These are phyloP conservation scores for Tricholoma matsutake DNA, from an alignment of 768 basidiomycete species.

Conservation along the genomic window DNA sequence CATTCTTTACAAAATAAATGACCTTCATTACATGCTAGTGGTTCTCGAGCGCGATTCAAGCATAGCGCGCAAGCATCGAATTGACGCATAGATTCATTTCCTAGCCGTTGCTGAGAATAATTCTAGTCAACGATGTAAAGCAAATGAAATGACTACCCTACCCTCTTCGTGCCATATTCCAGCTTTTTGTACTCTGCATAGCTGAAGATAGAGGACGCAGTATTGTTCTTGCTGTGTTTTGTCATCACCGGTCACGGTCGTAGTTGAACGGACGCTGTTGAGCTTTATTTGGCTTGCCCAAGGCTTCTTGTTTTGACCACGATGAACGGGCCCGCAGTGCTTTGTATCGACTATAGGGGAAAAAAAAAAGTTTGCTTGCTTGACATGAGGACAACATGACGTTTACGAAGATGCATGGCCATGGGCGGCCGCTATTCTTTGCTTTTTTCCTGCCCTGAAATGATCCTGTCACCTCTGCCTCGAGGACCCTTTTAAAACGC, in stretches of 20 bases:
- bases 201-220: slow-evolving; percentile 85
- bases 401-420: too few relatives aligned
- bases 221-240: slow-evolving; percentile 89
- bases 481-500: neutral
- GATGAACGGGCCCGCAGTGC: neutral
- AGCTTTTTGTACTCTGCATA: slow-evolving; percentile 87
- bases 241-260: slow-evolving; percentile 68
- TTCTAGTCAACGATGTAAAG: neutral
- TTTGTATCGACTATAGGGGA: neutral
- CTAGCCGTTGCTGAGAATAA: slow-evolving; percentile 60
- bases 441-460: too few relatives aligned
- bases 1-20: slow-evolving; percentile 98
- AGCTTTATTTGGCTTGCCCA: neutral
- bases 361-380: neutral
- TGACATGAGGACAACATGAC: neutral
- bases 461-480: neutral
- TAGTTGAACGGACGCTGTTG: neutral
- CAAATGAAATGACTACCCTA: slow-evolving; percentile 27
- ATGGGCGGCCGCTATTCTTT: too few relatives aligned
- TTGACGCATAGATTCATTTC: slow-evolving; percentile 88
- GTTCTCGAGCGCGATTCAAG: slow-evolving; percentile 77
- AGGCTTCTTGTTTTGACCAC: too few relatives aligned
- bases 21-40: slow-evolving; percentile 79
- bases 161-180: slow-evolving; percentile 80
- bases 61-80: slow-evolving; percentile 93